Base-by-base conservation (phyloP, 345 rosid species). In the Gossypium herbaceum region DNA sequence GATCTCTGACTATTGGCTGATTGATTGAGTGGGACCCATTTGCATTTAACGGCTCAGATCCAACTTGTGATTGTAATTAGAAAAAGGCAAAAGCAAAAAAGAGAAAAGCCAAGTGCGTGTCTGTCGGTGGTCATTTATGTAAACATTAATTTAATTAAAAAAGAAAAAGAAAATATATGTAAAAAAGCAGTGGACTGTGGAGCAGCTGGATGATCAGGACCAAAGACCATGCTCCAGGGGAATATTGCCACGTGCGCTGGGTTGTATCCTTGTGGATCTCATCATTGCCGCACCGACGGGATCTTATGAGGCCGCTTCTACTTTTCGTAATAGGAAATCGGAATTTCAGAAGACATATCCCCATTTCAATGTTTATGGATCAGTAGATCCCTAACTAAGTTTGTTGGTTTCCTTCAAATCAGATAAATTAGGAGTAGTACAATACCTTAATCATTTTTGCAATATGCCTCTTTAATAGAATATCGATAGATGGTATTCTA, bases 81-180 rank as follows among this genome's bases (percentile, higher is more conserved):
- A 5, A 12, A 11, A 6, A 62, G 1, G 0, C 1, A 41, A 39
- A 9, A n/a, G 1, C 39, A 0, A 11, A 1, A 1, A 2, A 5
- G 2, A 2, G 48, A 13, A 50, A 3, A 50, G 54, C 54, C 5
- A 3, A 50, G 54, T 50, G 6, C 39, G 39, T 34, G 39, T 34
- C 6, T 25, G 71, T 66, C 71, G 55, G 71, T 66, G 71, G 15
- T 12, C 34, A 22, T 65, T 29, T 64, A 45, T 12, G n/a, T 17
- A 17, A 39, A 16, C 12, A 34, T 62, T 29, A 41, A 56, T 56
- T 62, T 29, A 41, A 56, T 56, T 51, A 29, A 2, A 8, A 63
- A 3, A 10, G 1, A 4, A 64, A 66, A 66, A 4, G 4, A n/a
- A 64, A 65, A 65, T 3, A n/a, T 2, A 39, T 3, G 13, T 8